Evolutionary conservation across 2,329 filamentous ascomycete genomes (phyloP), one percentile per base, ranked within the genome.

Genomic region (Elsinoe batatas): DNA sequence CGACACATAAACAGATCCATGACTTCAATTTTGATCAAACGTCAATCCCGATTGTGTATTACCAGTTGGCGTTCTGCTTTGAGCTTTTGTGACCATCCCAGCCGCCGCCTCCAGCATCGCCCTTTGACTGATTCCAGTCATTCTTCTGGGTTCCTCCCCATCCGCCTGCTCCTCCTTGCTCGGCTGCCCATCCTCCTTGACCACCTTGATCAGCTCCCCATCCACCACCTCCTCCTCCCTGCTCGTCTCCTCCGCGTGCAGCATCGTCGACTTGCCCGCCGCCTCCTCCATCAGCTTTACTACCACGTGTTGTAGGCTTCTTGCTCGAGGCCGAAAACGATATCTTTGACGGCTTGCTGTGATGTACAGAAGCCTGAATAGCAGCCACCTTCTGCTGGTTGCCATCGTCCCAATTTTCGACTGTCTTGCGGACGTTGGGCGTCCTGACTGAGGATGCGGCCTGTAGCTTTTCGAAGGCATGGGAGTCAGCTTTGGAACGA

Each of bases 371-470:
- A 13, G 40, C 18, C 10, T 6, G 3, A 3, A 22, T 12, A 22
- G 40, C 13, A 1, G 5, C 33, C 18, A n/a, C 10, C 15, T 30
- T 35, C 18, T 49, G 12, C 26, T 54, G 36, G 20, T 54, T 42
- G 8, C 51, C 51, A 43, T 54, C 51, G 37, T 54, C 20, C 51
- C 51, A 54, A 6, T 42, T 17, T 15, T 5, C n/a, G 1, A 54
- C 51, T 3, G 51, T 32, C 26, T 43, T 17, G 7, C 40, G 51
- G 1, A 54, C 13, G 5, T 6, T 13, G 5, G n/a, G 44, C 8
- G 49, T 22, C 17, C 17, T 40, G 33, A 20, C 37, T 3, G 49
- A 37, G 5, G 17, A 10, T 38, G 49, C 11, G 4, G 35, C 36
- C 2, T 10, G 35, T 13, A 18, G 5, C 33, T 53, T 53, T 33